Evolutionary conservation across 345 rosid species (phyloP).

Genomic region (Boechera stricta): DNA sequence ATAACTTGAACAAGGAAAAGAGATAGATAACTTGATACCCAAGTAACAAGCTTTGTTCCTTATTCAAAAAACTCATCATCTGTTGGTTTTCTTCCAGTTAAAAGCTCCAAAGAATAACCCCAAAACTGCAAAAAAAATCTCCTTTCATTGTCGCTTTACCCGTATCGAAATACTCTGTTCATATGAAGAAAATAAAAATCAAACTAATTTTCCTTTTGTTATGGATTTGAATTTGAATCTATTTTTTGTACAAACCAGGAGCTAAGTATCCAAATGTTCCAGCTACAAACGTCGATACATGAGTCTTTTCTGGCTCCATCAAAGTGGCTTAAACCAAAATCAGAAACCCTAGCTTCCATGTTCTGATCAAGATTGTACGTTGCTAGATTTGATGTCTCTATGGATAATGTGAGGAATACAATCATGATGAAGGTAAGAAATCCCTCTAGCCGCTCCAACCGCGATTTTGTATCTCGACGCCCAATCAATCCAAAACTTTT

Average conservation of each 20-base stretch:
- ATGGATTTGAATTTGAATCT: not conserved
- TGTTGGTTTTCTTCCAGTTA: conserved; percentile 76
- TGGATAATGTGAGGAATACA: conserved; percentile 92
- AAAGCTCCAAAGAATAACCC: conserved; percentile 83
- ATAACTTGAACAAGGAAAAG: not conserved
- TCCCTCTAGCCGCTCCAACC: conserved; percentile 85
- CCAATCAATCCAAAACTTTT: conserved; percentile 73
- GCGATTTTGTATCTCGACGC: conserved; percentile 67
- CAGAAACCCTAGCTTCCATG: conserved; percentile 85
- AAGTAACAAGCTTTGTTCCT: conserved; percentile 88
- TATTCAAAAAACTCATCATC: conserved; percentile 87
- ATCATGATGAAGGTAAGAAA: conserved; percentile 86
- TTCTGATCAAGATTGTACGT: conserved; percentile 77
- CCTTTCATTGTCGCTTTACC: conserved; percentile 83
- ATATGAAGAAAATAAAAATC: not conserved
- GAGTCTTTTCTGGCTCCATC: conserved; percentile 85
- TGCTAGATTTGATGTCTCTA: conserved; percentile 83
- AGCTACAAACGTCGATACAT: conserved; percentile 77
- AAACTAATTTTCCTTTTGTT: not conserved
- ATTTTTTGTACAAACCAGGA: conserved; percentile 58
- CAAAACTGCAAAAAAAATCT: conserved; percentile 88
- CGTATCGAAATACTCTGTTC: conserved; percentile 78
- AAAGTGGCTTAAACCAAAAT: conserved; percentile 82
- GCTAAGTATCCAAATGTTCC: conserved; percentile 93
- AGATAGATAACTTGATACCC: conserved; percentile 53